Evolutionary conservation across 257 asterid species (phyloP), one percentile per base, ranked within the genome.

Genomic region (Agastache rugosa): DNA sequence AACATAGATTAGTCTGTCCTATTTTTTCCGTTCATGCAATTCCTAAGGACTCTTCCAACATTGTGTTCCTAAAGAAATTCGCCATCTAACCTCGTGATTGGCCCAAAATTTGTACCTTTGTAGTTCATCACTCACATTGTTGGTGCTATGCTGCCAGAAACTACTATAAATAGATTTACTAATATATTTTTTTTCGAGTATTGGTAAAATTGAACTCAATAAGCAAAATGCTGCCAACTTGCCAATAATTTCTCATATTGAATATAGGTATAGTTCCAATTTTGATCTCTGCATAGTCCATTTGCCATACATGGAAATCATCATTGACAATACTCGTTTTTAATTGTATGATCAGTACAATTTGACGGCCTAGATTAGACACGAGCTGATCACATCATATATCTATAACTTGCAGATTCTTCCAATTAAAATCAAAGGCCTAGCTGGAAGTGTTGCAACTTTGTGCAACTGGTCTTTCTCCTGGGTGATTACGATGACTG

Each of bases 401-500:
- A 31, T 58, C 0, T 11, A 2, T 11, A 31, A 20, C 42, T 48
- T 75, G 78, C 87, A 93, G 98, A 89, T 93, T 85, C 94, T 91
- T 59, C 98, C 98, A 0, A 77, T 86, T 37, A 91, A 91, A 72
- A 88, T 93, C 68, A 93, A 93, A 87, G 91, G 97, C 25, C 85
- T 91, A 42, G 97, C 91, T 17, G 98, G 97, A 86, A 90, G 97
- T 76, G 89, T 87, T 59, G 96, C 97, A 19, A 93, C 98, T 11
- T 79, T 93, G 80, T 67, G 54, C 62, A 93, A 91, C 78, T 91
- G 98, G 98, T 83, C 88, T 23, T 35, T 23, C 74, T 84, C 97
- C 19, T 91, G 96, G 93, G 79, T 83, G 63, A 62, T 86, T 47
- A 88, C 97, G 45, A 77, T 80, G 87, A 93, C 93, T 58, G 96